phyloP scores from a whole-genome alignment of 192 early-diverging fungal species.

The Funneliformis geosporum region DNA sequence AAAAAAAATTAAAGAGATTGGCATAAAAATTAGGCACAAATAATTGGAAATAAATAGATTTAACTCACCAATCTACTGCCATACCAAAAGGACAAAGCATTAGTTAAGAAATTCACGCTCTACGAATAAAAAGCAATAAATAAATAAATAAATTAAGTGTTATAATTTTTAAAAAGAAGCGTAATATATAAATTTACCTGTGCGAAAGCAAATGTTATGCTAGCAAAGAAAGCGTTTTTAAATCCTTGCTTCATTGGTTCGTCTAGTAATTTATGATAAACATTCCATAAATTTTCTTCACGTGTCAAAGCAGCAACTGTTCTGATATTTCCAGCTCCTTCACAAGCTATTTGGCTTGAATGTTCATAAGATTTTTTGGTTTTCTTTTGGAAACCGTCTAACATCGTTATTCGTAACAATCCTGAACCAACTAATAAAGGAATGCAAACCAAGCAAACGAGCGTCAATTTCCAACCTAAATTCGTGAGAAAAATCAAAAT shows the following conservation, averaged over 20 bases:
- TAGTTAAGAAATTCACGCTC: constrained; percentile 46
- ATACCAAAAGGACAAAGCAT: constrained; percentile 52
- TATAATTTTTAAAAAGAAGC: not conserved
- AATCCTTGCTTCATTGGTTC: constrained; percentile 46
- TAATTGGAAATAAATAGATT: constrained; percentile 41
- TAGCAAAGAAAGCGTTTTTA: constrained; percentile 39
- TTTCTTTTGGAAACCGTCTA: constrained; percentile 50
- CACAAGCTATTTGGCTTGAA: constrained; percentile 68
- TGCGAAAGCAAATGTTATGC: constrained; percentile 49
- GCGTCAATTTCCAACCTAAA: constrained; percentile 56
- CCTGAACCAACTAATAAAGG: constrained; percentile 68
- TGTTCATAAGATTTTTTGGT: constrained; percentile 67
- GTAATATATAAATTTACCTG: not conserved
- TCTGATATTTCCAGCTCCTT: constrained; percentile 73
- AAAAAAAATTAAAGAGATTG: constrained; percentile 3
- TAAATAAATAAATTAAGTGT: too few species aligned
- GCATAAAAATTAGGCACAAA: constrained; percentile 30
- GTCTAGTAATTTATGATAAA: constrained; percentile 45
- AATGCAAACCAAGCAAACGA: constrained; percentile 64
- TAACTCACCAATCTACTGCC: constrained; percentile 51
- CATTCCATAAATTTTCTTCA: constrained; percentile 49
- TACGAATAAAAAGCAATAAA: not conserved
- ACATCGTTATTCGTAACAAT: constrained; percentile 59
- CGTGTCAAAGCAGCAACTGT: constrained; percentile 70
- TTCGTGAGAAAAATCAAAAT: not conserved